Evolutionary conservation across 768 basidiomycete species (phyloP), one percentile per base, ranked within the genome.

Genomic region (Porpolomopsis calyptriformis): DNA sequence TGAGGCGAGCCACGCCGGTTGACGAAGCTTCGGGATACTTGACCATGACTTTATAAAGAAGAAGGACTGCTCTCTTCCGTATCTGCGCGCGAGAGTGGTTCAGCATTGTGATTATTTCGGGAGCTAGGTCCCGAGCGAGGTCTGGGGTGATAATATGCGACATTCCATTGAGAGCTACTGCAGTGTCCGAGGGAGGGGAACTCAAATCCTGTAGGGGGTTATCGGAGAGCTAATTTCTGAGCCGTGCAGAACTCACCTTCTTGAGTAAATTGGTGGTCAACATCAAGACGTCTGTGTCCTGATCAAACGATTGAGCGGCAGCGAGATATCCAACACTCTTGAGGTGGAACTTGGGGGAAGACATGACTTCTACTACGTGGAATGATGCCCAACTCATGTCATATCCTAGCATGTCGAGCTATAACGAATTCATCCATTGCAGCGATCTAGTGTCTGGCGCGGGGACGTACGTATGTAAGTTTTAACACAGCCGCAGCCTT

Each of bases 331-430:
- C 96, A 40, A 98, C 83, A 22, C 78, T 81, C 71, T 99, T 99
- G 53, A 98, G 73, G 64, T 98, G 93, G 53, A 83, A 77, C 59
- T 82, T 82, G 3, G 85, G 69, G 3, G 91, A 92, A 29, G 91
- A 91, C 96, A 99, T 99, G 61, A 94, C 91, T 60, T 99, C 96
- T 4, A 98, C 83, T 44, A 99, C 85, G 61, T 94, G 82, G 57
- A 99, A 99, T 6, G 96, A 88, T 37, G 93, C 93, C 80, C 91
- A 96, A 48, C 78, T 78, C 80, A 86, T 96, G 67, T 85, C 91
- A 59, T 84, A 91, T 44, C 83, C 96, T 43, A 99, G 66, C 96
- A 99, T 98, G 61, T 98, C 90, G 52, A 99, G 80, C 94, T 98
- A 45, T 11, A 48, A 42, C 50, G 50, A n/a, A 48, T 24, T 26